Conservation (phyloP, 768 basidiomycete genomes). For the Fibroporia radiculosa region DNA sequence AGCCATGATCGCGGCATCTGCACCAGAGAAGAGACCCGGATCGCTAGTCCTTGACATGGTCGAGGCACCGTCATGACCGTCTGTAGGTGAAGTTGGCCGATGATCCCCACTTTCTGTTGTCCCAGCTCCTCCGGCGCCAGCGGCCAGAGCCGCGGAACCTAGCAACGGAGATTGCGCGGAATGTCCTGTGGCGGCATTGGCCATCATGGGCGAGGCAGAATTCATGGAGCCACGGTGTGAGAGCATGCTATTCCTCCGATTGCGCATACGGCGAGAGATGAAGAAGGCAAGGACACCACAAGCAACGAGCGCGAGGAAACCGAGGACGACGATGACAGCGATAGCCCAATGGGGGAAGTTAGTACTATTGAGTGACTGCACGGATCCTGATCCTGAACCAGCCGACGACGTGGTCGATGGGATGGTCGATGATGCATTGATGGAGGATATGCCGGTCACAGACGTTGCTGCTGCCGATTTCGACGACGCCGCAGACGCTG, state of each 20-base stretch:
- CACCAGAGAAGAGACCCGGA: slow-evolving; percentile 66
- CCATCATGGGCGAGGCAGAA: slow-evolving; percentile 79
- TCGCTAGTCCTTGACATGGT: slow-evolving; percentile 59
- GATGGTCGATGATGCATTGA: slow-evolving; percentile 4
- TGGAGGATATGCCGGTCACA: slow-evolving; percentile 5
- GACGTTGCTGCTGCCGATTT: slow-evolving; percentile 21
- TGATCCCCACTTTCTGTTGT: slow-evolving; percentile 22
- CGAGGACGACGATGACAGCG: slow-evolving; percentile 81
- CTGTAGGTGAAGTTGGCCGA: slow-evolving; percentile 28
- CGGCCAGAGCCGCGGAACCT: slow-evolving; percentile 23
- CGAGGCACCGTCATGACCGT: slow-evolving; percentile 58
- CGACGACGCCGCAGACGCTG: slow-evolving; percentile 18
- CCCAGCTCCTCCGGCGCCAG: slow-evolving; percentile 21
- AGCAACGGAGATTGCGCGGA: slow-evolving; percentile 43
- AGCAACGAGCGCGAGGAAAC: slow-evolving; percentile 74
- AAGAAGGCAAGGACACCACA: slow-evolving; percentile 63
- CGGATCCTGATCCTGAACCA: slow-evolving; percentile 17
- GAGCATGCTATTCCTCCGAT: slow-evolving; percentile 34
- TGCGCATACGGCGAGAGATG: slow-evolving; percentile 61
- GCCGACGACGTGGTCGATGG: slow-evolving; percentile 15
- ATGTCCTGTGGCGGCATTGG: slow-evolving; percentile 37
- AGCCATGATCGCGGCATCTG: slow-evolving; percentile 89
- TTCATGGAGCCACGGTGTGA: slow-evolving; percentile 71
- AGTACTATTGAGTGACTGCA: slow-evolving; percentile 36
- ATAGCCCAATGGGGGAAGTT: slow-evolving; percentile 87